These are phyloP conservation scores for Metschnikowia drakensbergensis DNA, from an alignment of 805 yeast genomes.

Conservation along the genomic window DNA sequence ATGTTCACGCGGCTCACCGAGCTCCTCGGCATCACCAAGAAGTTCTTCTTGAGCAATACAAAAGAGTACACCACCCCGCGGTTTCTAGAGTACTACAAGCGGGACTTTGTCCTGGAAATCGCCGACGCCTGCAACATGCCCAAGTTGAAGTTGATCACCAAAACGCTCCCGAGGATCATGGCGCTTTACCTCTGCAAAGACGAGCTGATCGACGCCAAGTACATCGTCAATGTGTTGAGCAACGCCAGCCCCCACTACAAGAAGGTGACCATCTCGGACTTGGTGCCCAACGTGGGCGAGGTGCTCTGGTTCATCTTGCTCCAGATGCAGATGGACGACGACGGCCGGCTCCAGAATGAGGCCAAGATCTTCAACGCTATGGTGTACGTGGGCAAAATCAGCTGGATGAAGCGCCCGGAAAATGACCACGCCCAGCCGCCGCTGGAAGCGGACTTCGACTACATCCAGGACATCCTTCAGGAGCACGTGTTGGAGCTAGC, in stretches of 20 bases:
- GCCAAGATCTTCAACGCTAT: conserved; percentile 42
- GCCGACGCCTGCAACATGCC: conserved; percentile 49
- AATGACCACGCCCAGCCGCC: conserved; percentile 8
- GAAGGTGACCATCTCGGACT: conserved; percentile 27
- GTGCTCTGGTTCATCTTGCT: conserved; percentile 35
- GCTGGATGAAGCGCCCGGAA: conserved; percentile 17
- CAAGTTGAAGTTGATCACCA: conserved; percentile 46
- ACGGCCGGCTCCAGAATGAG: conserved; percentile 28
- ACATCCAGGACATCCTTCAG: conserved; percentile 36
- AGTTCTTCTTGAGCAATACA: conserved; percentile 64
- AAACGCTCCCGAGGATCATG: conserved; percentile 48
- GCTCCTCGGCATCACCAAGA: conserved; percentile 57
- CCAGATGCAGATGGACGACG: conserved; percentile 31
- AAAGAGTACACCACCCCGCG: conserved; percentile 73
- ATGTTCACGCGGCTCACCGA: conserved; percentile 60
- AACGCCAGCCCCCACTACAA: conserved; percentile 51
- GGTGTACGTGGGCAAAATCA: conserved; percentile 32
- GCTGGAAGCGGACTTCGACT: conserved; percentile 20
- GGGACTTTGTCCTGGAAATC: conserved; percentile 59
- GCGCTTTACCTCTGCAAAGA: conserved; percentile 57
- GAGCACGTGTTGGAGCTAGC: conserved; percentile 69
- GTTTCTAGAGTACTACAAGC: conserved; percentile 61
- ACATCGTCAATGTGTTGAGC: conserved; percentile 49
- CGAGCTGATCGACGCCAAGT: conserved; percentile 43
- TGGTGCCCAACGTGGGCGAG: conserved; percentile 37